Evolutionary conservation across 2,329 filamentous ascomycete genomes (phyloP).

Genomic region (Waltergamsia citrina): DNA sequence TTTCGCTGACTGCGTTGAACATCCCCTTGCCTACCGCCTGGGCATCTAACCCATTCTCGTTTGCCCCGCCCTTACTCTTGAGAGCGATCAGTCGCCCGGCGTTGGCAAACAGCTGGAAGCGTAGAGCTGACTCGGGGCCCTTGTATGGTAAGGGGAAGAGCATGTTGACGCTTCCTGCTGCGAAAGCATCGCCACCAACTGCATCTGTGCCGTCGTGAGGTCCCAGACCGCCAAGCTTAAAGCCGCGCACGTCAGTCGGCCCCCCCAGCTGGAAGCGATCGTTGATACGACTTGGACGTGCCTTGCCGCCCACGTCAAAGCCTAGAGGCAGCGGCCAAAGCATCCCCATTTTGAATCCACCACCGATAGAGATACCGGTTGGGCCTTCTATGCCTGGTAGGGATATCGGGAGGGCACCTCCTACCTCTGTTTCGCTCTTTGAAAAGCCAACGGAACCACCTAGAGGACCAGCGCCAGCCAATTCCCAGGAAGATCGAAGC

Average conservation of each 20-base stretch:
- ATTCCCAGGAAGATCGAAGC: conserved; percentile 65
- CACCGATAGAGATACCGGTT: conserved; percentile 75
- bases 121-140: conserved; percentile 73
- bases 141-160: conserved; percentile 76
- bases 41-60: conserved; percentile 30
- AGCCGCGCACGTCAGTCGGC: conserved; percentile 89
- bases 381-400: conserved; percentile 58
- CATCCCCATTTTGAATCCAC: conserved; percentile 70
- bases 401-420: conserved; percentile 64
- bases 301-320: conserved; percentile 35
- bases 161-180: conserved; percentile 78
- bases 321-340: conserved; percentile 72
- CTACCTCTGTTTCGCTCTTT: conserved; percentile 81
- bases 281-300: conserved; percentile 70
- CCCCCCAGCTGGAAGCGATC: conserved; percentile 94
- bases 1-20: conserved; percentile 53
- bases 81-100: conserved; percentile 77
- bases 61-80: conserved; percentile 37
- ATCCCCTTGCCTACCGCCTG: conserved; percentile 43
- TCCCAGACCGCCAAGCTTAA: conserved; percentile 80
- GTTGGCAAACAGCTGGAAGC: conserved; percentile 86
- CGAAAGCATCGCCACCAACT: conserved; percentile 85
- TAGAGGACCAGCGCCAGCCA: conserved; percentile 80
- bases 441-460: conserved; percentile 88
- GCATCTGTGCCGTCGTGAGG: conserved; percentile 80